phyloP scores from a whole-genome alignment of 306 rosid species.

The Delonix regia region DNA sequence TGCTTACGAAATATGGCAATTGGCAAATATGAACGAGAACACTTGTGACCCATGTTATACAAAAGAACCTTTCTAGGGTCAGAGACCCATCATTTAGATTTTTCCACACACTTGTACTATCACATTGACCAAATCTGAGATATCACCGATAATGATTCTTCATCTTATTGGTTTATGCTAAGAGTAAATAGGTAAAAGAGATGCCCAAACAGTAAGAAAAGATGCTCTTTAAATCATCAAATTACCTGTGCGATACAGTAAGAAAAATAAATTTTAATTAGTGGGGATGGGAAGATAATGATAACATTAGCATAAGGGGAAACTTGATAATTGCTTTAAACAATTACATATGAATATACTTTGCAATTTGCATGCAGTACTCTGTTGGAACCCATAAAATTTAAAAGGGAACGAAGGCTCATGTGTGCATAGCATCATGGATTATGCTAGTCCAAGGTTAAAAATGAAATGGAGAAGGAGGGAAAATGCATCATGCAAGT shows the following conservation, averaged over 20 bases:
- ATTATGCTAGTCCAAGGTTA: slow-evolving; percentile 12
- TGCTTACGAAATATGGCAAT: slow-evolving; percentile 23
- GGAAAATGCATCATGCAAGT: slow-evolving; percentile 3
- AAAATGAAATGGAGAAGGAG: neutral
- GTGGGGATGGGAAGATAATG: slow-evolving; percentile 5
- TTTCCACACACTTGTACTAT: slow-evolving; percentile 20
- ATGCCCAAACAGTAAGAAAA: neutral
- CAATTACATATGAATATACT: neutral
- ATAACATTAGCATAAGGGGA: slow-evolving; percentile 22
- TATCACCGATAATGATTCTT: neutral
- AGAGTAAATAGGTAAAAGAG: neutral
- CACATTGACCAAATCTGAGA: slow-evolving; percentile 11
- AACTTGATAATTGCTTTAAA: slow-evolving; percentile 3
- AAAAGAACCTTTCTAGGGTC: slow-evolving; percentile 14
- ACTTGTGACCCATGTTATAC: slow-evolving; percentile 33
- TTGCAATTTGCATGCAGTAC: slow-evolving; percentile 9
- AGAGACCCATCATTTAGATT: slow-evolving; percentile 27
- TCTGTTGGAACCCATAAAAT: neutral
- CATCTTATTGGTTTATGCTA: slow-evolving; percentile 5
- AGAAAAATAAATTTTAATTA: neutral
- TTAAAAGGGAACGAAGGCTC: neutral
- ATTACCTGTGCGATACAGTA: neutral
- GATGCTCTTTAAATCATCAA: slow-evolving; percentile 25
- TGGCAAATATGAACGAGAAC: slow-evolving; percentile 35
- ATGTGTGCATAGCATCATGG: neutral